These are phyloP conservation scores for Globisporangium cylindrosporum DNA, from an alignment of 352 stramenopile genomes.

Conservation along the genomic window DNA sequence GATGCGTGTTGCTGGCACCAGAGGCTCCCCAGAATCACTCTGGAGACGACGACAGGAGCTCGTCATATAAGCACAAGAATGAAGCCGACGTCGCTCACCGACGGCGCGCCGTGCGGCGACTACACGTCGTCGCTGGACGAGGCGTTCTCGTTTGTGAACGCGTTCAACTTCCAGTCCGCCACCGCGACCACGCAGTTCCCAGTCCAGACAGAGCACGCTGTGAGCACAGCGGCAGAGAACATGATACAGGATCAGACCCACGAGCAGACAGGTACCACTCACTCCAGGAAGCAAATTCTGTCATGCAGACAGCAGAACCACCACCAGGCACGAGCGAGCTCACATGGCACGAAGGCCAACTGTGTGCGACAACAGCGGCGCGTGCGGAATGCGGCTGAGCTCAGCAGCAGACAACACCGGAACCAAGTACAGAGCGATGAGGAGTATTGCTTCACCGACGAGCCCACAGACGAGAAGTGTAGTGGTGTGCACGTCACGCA, in stretches of 20 bases:
- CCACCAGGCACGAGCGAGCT: neutral
- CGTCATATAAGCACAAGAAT: neutral
- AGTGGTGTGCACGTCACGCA: neutral
- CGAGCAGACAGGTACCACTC: neutral
- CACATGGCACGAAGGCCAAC: neutral
- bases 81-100: neutral
- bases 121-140: slow-evolving; percentile 15
- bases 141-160: slow-evolving; percentile 14
- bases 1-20: too few relatives aligned
- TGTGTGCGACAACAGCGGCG: neutral
- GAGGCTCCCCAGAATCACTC: neutral
- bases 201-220: neutral
- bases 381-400: neutral
- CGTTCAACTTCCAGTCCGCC: slow-evolving; percentile 3
- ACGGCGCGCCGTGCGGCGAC: neutral
- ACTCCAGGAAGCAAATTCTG: neutral
- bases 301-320: neutral
- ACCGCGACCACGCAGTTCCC: neutral
- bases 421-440: neutral
- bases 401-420: neutral
- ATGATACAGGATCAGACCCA: neutral
- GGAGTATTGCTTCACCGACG: neutral
- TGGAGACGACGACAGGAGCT: neutral
- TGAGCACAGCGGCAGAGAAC: neutral
- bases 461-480: neutral